Conservation (phyloP, 2,329 filamentous ascomycete species). For the Aspergillus sojae region DNA sequence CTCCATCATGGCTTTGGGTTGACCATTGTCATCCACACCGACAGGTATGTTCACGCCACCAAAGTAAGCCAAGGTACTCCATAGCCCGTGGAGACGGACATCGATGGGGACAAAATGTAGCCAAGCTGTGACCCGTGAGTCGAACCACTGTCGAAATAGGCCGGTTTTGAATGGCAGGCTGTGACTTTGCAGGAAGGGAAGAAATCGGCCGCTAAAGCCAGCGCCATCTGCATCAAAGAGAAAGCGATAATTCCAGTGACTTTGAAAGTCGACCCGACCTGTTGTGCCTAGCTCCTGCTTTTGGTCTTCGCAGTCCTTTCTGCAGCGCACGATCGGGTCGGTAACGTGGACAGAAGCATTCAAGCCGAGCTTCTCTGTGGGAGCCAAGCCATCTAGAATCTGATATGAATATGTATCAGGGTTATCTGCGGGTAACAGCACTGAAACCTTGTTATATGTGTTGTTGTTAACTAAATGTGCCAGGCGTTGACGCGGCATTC, state of each 20-base stretch:
- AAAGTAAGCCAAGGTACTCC: conserved; percentile 76
- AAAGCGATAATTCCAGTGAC: conserved; percentile 68
- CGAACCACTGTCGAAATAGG: conserved; percentile 79
- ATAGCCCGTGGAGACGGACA: conserved; percentile 70
- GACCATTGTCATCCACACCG: conserved; percentile 33
- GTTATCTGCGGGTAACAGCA: conserved; percentile 57
- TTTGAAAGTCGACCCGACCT: conserved; percentile 53
- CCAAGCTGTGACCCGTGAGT: conserved; percentile 74
- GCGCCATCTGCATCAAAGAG: conserved; percentile 72
- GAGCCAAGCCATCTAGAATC: conserved; percentile 46
- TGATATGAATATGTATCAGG: conserved; percentile 58
- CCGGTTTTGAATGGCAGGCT: conserved; percentile 70
- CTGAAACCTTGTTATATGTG: conserved; percentile 51
- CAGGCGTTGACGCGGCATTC: conserved; percentile 70
- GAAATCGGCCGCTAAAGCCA: conserved; percentile 66
- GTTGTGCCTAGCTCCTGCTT: conserved; percentile 54
- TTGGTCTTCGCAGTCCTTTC: conserved; percentile 55
- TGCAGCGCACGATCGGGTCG: conserved; percentile 60
- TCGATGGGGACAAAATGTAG: conserved; percentile 80
- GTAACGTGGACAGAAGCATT: conserved; percentile 64
- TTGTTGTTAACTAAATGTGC: conserved; percentile 69
- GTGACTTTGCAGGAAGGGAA: conserved; percentile 66
- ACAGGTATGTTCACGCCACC: conserved; percentile 50
- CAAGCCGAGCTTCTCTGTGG: conserved; percentile 51
- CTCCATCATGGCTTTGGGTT: conserved; percentile 52